phyloP scores from a whole-genome alignment of 129 eudicot genomes.

The Pittosporum tobira region DNA sequence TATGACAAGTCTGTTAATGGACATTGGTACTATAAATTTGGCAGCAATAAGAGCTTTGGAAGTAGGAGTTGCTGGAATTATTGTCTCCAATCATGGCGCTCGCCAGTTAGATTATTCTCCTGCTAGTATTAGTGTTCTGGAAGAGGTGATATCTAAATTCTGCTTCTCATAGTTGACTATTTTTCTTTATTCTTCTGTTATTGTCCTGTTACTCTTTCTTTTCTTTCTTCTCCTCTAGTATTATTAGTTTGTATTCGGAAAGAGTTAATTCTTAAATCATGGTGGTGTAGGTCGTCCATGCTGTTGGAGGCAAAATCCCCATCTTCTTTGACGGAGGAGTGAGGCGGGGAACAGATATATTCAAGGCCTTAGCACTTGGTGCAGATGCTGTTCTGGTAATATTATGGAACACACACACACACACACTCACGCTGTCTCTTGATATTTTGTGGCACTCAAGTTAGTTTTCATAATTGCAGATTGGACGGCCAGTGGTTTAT shows the following conservation, averaged over 20 bases:
- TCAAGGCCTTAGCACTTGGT: slow-evolving; percentile 88
- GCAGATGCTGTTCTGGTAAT: slow-evolving; percentile 64
- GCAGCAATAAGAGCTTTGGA: slow-evolving; percentile 70
- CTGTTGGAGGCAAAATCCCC: slow-evolving; percentile 57
- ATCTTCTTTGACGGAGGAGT: slow-evolving; percentile 73
- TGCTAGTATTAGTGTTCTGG: slow-evolving; percentile 63
- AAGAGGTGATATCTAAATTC: slow-evolving; percentile 41
- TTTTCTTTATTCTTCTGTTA: background rate
- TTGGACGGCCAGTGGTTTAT: slow-evolving; percentile 51
- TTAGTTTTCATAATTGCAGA: slow-evolving; percentile 21
- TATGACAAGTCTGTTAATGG: background rate
- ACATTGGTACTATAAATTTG: background rate
- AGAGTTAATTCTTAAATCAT: background rate
- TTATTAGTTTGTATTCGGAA: background rate
- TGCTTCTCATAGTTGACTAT: background rate
- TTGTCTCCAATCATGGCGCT: slow-evolving; percentile 87
- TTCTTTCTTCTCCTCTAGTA: too few relatives aligned
- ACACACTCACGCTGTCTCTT: background rate
- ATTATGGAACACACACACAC: background rate
- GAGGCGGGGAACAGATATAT: slow-evolving; percentile 75
- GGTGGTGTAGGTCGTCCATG: slow-evolving; percentile 43
- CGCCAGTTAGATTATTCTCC: slow-evolving; percentile 91
- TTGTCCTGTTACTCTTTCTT: too few relatives aligned
- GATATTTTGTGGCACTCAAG: too few relatives aligned
- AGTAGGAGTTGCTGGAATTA: slow-evolving; percentile 69